phyloP scores from a whole-genome alignment of 768 basidiomycete species.

The Phlegmacium glaucopus region DNA sequence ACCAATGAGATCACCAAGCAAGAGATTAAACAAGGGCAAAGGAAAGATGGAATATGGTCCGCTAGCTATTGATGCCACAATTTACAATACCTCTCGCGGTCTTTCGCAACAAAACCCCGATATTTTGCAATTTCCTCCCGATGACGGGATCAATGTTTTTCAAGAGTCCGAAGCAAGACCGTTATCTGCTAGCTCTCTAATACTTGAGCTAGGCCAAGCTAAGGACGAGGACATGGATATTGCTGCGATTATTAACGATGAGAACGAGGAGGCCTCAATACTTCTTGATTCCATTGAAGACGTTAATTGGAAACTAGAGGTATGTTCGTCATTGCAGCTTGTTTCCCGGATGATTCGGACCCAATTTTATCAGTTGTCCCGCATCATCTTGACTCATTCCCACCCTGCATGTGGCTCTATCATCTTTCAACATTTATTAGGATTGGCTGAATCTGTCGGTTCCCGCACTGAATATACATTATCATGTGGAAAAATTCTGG shows the following conservation, averaged over 20 bases:
- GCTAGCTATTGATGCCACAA: conserved; percentile 9
- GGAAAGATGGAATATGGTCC: conserved; percentile 9
- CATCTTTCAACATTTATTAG: conserved; percentile 54
- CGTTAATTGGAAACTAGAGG: conserved; percentile 55
- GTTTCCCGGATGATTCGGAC: conserved; percentile 1
- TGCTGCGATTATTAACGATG: conserved; percentile 22
- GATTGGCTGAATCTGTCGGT: conserved; percentile 20
- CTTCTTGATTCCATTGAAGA: conserved; percentile 31
- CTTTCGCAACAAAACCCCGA: conserved; percentile 5
- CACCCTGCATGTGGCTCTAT: conserved; percentile 31
- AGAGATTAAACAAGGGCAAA: conserved; percentile 20
- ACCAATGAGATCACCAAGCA: conserved; percentile 27
- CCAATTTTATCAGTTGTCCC: conserved; percentile 45
- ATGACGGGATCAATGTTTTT: neutral
- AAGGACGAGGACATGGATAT: conserved; percentile 31
- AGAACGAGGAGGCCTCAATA: conserved; percentile 20
- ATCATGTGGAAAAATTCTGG: conserved; percentile 42
- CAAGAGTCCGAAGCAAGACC: neutral
- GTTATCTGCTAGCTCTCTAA: neutral
- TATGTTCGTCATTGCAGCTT: conserved; percentile 21
- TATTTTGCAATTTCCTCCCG: conserved; percentile 5
- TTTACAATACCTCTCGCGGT: conserved; percentile 3
- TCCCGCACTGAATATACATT: conserved; percentile 30
- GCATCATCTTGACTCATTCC: conserved; percentile 58
- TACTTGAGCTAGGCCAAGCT: neutral